These are phyloP conservation scores for Lachnellula occidentalis DNA, from an alignment of 2,329 filamentous ascomycete genomes.

Conservation along the genomic window DNA sequence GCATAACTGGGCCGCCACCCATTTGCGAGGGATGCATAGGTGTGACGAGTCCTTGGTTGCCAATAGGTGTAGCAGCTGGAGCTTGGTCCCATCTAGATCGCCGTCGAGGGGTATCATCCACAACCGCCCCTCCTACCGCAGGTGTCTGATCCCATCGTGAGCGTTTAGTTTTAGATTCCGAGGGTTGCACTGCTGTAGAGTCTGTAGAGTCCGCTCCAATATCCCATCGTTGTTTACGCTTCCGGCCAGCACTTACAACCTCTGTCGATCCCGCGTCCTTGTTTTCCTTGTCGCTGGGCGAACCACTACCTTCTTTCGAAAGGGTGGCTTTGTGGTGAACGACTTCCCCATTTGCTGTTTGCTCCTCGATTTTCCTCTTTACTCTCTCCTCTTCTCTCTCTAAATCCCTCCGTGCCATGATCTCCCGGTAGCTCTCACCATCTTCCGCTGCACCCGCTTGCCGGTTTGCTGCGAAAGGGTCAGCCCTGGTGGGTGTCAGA, in stretches of 20 bases:
- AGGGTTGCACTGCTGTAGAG: conserved; percentile 39
- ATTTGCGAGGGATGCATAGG: conserved; percentile 68
- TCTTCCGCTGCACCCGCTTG: conserved; percentile 62
- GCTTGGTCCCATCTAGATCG: conserved; percentile 91
- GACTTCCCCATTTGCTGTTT: conserved; percentile 51
- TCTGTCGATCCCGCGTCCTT: conserved; percentile 64
- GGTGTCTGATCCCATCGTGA: conserved; percentile 87
- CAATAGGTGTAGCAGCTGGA: conserved; percentile 71
- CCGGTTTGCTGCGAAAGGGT: conserved; percentile 75
- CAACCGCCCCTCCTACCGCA: conserved; percentile 44
- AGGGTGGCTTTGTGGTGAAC: conserved; percentile 69
- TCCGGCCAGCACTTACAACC: conserved; percentile 57
- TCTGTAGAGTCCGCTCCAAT: conserved; percentile 56
- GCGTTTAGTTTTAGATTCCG: conserved; percentile 55
- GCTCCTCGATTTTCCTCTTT: conserved; percentile 69
- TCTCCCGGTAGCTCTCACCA: conserved; percentile 77
- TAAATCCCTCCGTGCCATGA: conserved; percentile 86
- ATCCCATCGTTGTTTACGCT: conserved; percentile 96
- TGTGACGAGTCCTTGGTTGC: conserved; percentile 67
- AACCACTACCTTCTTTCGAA: conserved; percentile 50
- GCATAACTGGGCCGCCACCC: conserved; percentile 42
- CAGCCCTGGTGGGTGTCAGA: conserved; percentile 78
- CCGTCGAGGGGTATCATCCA: conserved; percentile 60
- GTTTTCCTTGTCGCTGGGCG: conserved; percentile 60
- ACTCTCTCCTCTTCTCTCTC: conserved; percentile 93